Evolutionary conservation across 805 yeast species (phyloP), one percentile per base, ranked within the genome.

Genomic region (Barnettozyma salicaria): DNA sequence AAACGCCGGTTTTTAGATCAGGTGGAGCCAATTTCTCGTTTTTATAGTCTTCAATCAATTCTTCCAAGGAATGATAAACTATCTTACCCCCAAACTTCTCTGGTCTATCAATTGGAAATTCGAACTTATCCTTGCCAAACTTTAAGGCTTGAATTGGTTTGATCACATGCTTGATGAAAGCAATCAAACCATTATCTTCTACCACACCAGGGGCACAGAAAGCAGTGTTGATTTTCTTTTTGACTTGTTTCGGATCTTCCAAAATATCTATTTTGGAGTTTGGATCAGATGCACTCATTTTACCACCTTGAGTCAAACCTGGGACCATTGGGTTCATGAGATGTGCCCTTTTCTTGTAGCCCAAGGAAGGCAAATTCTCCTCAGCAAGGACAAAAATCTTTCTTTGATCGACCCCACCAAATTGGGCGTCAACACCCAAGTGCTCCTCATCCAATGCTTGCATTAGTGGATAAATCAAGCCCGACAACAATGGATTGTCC

Each of bases 311-410:
- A 22, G 82, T 78, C 52, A 92, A 75, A 37, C 98, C 97, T 34
- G 98, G 98, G 32, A 94, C 96, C 97, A 92, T 90, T 38, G 88
- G 90, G 68, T 92, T 92, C 99, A 92, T 92, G 58, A 92, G 71
- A 66, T 92, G 99, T 21, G 95, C 98, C 61, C 99, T 81, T 72
- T 92, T 92, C 66, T 84, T 86, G 80, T 90, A 92, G 28, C 97
- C 97, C 39, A 92, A 55, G 34, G 76, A 58, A 29, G 80, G 89
- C 58, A 92, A 75, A 64, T 84, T 81, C 66, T 92, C 98, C 63
- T 92, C 98, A 7, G 98, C 97, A 37, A 92, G 72, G 19, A 88
- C 97, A 51, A 92, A 92, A 56, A 92, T 92, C 68, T 92, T 92
- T 66, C 99, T 80, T 69, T 92, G 98, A 63, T 92, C 99, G 38